phyloP scores from a whole-genome alignment of 768 basidiomycete genomes.

The Mycena haematopus region DNA sequence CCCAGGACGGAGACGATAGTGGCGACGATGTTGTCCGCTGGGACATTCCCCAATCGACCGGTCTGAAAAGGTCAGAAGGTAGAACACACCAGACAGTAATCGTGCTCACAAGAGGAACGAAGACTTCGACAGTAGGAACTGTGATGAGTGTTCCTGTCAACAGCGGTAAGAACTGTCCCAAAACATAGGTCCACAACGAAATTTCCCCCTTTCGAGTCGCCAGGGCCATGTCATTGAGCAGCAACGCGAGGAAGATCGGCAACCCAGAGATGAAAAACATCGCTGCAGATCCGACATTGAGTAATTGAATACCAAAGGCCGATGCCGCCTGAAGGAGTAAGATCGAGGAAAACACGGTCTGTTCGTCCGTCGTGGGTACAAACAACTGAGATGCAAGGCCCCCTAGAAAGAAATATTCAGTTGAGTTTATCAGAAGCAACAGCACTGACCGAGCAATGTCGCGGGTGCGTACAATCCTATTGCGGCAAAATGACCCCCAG shows the following conservation, averaged over 20 bases:
- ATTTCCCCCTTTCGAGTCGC: conserved; percentile 43
- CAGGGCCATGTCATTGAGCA: conserved; percentile 52
- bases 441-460: conserved; percentile 66
- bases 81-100: neutral
- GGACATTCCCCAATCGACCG: conserved; percentile 85
- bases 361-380: conserved; percentile 61
- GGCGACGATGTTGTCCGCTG: conserved; percentile 89
- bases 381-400: conserved; percentile 67
- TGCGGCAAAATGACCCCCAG: conserved; percentile 64
- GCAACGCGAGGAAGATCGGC: conserved; percentile 62
- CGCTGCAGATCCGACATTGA: conserved; percentile 78
- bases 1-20: conserved; percentile 68
- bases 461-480: conserved; percentile 79
- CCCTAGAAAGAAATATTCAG: conserved; percentile 52
- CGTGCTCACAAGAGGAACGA: conserved; percentile 79
- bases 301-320: conserved; percentile 65
- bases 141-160: conserved; percentile 63
- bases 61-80: conserved; percentile 54
- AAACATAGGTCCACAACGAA: conserved; percentile 66
- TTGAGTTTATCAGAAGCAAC: neutral
- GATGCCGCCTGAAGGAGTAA: conserved; percentile 64
- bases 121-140: conserved; percentile 76
- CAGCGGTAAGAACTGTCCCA: conserved; percentile 64
- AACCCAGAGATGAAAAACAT: conserved; percentile 69
- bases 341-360: conserved; percentile 62